phyloP scores from a whole-genome alignment of 2,329 filamentous ascomycete genomes.

The Sarocladium oryzae region DNA sequence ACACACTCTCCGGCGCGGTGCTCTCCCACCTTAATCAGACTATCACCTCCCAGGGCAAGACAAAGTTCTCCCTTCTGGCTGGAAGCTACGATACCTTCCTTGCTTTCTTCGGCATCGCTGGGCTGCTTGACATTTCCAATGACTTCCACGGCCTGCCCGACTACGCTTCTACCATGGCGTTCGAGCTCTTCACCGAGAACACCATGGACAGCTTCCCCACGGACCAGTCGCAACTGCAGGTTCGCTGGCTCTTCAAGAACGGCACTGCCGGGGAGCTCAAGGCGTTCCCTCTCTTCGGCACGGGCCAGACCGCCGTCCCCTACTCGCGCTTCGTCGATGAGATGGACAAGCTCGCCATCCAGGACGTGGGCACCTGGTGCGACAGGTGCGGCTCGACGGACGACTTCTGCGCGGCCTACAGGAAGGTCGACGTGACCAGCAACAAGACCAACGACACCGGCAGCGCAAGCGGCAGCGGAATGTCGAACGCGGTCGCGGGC shows the following conservation, averaged over 20 bases:
- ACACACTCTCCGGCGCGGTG: conserved; percentile 24
- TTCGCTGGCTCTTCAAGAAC: conserved; percentile 29
- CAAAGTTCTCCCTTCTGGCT: conserved; percentile 27
- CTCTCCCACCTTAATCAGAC: conserved; percentile 26
- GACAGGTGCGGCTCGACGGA: conserved; percentile 19
- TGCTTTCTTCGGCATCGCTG: conserved; percentile 26
- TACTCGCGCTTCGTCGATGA: conserved; percentile 23
- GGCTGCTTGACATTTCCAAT: conserved; percentile 19
- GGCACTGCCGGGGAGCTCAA: conserved; percentile 23
- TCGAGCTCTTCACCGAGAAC: conserved; percentile 25
- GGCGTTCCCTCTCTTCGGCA: conserved; percentile 24
- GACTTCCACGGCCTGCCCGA: conserved; percentile 27
- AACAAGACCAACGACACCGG: conserved; percentile 3
- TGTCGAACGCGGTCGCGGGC: conserved; percentile 27
- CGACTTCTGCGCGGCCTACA: conserved; percentile 26
- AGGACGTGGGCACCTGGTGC: conserved; percentile 25
- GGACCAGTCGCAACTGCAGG: conserved; percentile 20
- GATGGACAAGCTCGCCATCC: conserved; percentile 22
- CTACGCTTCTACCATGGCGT: conserved; percentile 29
- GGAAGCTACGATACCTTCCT: conserved; percentile 30
- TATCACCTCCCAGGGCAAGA: conserved; percentile 20
- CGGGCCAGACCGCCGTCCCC: conserved; percentile 19
- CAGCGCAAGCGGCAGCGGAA: conserved; percentile 14
- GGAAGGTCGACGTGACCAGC: conserved; percentile 13
- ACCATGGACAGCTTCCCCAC: conserved; percentile 20